Evolutionary conservation across 306 rosid genomes (phyloP), one percentile per base, ranked within the genome.

Genomic region (Sesbania bispinosa): DNA sequence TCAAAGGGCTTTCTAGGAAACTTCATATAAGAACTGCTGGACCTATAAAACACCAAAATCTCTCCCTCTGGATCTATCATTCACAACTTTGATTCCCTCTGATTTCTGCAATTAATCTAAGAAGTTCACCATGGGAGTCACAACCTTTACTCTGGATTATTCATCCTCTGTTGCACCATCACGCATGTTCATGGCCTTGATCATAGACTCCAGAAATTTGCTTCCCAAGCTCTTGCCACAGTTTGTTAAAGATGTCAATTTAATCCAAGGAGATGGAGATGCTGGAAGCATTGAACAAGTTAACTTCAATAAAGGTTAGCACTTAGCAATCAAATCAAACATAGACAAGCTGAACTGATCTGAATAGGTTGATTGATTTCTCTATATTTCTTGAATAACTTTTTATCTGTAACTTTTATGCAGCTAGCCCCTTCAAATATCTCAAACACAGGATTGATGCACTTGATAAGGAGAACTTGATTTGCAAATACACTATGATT

Each of bases 271-370:
- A 68, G 81, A 87, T 52, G 96, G 92, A 20, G 92, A 79, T 72
- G 81, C 85, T 42, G 90, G 90, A 64, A 87, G 80, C 79, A 83
- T 89, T 62, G 90, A 85, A 77, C 96, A 87, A 75, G 81, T 89
- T 76, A 87, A 89, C 75, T 89, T 89, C 78, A 76, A 82, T 45
- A 75, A 83, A 85, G 90, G 96, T 86, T 39, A 54, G n/a, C n/a
- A n/a, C n/a, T n/a, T n/a, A n/a, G 68, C 16, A 47, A 64, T 63
- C 35, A 58, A 61, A 27, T n/a, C n/a, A n/a, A n/a, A n/a, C n/a
- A n/a, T n/a, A n/a, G n/a, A 33, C 39, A n/a, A n/a, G n/a, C n/a
- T n/a, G n/a, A n/a, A n/a, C n/a, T n/a, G n/a, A n/a, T n/a, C n/a
- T n/a, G n/a, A n/a, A n/a, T n/a, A n/a, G n/a, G n/a, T n/a, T n/a